Base-by-base conservation (phyloP, 768 basidiomycete species). In the Cystofilobasidium bisporidii region DNA sequence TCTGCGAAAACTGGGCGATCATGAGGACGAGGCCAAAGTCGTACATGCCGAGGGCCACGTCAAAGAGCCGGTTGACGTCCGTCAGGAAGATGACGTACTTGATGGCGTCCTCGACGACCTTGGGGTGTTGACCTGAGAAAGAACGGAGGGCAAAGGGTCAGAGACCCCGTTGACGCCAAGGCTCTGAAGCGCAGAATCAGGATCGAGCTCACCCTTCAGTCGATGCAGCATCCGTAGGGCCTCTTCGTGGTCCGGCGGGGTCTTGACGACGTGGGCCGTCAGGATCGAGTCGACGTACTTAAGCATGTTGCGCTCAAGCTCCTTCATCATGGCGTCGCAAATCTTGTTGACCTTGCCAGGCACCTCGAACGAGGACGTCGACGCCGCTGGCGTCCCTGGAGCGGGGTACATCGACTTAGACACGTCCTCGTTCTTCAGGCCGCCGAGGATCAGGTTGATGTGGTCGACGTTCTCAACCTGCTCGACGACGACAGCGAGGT, bases 21-120 rank as follows among this genome's bases (percentile, higher is more conserved):
- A 98, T 87, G 28, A 98, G 80, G 10, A 97, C 94, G 22, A 99
- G 80, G 33, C 89, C 86, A 79, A 98, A 98, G 77, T 99, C 92
- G 74, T 99, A 99, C 92, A 98, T 98, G 24, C 96, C 96, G 38
- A 99, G 82, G 1, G 96, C 96, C 15, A 89, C 88, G 75, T 98
- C 86, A 78, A 94, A 98, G 5, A 99, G 82, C 55, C 82, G 81
- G 72, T 98, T 85, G 0, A 91, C 91, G 72, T 98, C 91, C 24
- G 91, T 90, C 38, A 99, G 83, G 81, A 98, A 99, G 76, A 98
- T 97, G 75, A 98, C 87, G 74, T 98, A 99, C 75, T 93, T 97
- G 73, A 98, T 88, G 9, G 96, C 96, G 67, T 97, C 93, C 74
- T 99, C 93, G 18, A 96, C 89, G 2, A 91, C 77, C 32, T 84